Conservation (phyloP, 768 basidiomycete species). For the Xanthoconium purpureum region DNA sequence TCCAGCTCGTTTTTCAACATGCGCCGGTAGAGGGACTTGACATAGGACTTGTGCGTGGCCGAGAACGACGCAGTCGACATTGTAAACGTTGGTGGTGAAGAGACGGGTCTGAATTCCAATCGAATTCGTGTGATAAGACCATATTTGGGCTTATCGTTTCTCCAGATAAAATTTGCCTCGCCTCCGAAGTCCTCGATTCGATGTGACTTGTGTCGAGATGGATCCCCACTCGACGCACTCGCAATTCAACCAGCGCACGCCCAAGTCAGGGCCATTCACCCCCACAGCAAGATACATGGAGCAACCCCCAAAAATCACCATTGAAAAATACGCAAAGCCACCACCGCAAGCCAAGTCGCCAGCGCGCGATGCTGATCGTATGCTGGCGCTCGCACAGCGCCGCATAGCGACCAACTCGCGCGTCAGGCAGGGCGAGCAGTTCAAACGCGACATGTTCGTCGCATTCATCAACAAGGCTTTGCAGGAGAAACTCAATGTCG, state of each 20-base stretch:
- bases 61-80: conserved; percentile 67
- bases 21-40: conserved; percentile 89
- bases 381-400: conserved; percentile 32
- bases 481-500: conserved; percentile 65
- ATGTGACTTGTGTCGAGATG: conserved; percentile 40
- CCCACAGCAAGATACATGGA: conserved; percentile 48
- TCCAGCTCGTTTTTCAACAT: conserved; percentile 83
- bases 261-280: conserved; percentile 60
- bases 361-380: conserved; percentile 5
- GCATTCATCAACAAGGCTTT: conserved; percentile 81
- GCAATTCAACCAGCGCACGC: conserved; percentile 71
- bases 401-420: conserved; percentile 80
- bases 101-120: background rate
- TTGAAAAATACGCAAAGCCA: conserved; percentile 45
- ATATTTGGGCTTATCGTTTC: conserved; percentile 9
- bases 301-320: conserved; percentile 36
- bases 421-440: conserved; percentile 72
- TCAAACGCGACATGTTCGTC: conserved; percentile 79
- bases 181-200: background rate
- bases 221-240: conserved; percentile 74
- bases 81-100: conserved; percentile 11
- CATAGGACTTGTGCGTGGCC: conserved; percentile 74
- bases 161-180: background rate
- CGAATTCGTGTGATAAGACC: conserved; percentile 16
- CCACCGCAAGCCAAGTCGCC: conserved; percentile 30